These are phyloP conservation scores for Daedaleopsis nitida DNA, from an alignment of 768 basidiomycete species.

Conservation along the genomic window DNA sequence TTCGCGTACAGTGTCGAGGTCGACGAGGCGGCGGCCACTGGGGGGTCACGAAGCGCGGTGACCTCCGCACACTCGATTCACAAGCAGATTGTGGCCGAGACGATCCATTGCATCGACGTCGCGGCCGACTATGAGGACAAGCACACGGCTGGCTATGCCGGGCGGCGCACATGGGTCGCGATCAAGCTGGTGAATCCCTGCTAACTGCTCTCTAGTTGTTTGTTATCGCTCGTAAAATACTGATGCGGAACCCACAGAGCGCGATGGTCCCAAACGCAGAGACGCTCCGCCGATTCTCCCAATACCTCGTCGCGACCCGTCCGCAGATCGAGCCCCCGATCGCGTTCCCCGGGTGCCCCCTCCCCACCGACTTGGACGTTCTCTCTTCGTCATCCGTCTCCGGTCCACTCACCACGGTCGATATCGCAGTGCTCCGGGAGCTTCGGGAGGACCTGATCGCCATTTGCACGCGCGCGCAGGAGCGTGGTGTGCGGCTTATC, in stretches of 20 bases:
- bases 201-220: background rate
- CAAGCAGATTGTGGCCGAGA: slow-evolving; percentile 73
- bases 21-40: slow-evolving; percentile 56
- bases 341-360: slow-evolving; percentile 72
- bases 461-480: slow-evolving; percentile 66
- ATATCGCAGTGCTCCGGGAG: slow-evolving; percentile 60
- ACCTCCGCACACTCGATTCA: slow-evolving; percentile 40
- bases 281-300: slow-evolving; percentile 63
- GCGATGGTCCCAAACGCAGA: slow-evolving; percentile 68
- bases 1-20: slow-evolving; percentile 89
- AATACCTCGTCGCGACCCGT: slow-evolving; percentile 52
- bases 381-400: slow-evolving; percentile 33
- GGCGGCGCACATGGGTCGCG: slow-evolving; percentile 79
- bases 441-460: slow-evolving; percentile 61
- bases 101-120: slow-evolving; percentile 73
- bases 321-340: slow-evolving; percentile 36
- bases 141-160: slow-evolving; percentile 24
- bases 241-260: slow-evolving; percentile 42
- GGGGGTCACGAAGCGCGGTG: slow-evolving; percentile 9
- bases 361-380: slow-evolving; percentile 57
- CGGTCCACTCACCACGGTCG: slow-evolving; percentile 47
- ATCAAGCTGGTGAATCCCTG: slow-evolving; percentile 67
- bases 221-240: slow-evolving; percentile 4
- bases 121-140: slow-evolving; percentile 80
- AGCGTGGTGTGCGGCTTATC: slow-evolving; percentile 66